phyloP scores from a whole-genome alignment of 192 early-diverging fungal genomes.

The Oehlia diaphana region DNA sequence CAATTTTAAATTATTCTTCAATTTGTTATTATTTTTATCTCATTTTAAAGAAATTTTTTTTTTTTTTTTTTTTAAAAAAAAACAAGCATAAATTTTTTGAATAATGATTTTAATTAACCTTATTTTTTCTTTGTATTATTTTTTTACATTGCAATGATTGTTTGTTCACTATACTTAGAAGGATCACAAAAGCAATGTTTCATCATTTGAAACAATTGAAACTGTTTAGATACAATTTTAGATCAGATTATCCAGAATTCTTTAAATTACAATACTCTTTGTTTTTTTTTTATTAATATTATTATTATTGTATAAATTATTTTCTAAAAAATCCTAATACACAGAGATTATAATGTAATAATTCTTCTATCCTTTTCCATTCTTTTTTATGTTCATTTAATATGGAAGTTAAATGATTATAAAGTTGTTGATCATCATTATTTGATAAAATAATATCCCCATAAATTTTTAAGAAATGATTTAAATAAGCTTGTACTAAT shows the following conservation, averaged over 20 bases:
- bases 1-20: too few species aligned
- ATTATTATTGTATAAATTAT: not conserved
- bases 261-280: not conserved
- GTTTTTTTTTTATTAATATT: not conserved
- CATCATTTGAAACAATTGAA: not conserved
- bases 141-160: not conserved
- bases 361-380: slow-evolving; percentile 62
- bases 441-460: slow-evolving; percentile 73
- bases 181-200: not conserved
- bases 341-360: slow-evolving; percentile 63
- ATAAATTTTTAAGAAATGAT: slow-evolving; percentile 79
- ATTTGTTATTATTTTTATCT: not conserved
- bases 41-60: not conserved
- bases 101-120: too few species aligned
- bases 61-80: not conserved
- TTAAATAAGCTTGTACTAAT: slow-evolving; percentile 76
- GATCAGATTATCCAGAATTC: not conserved
- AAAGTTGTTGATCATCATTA: slow-evolving; percentile 42
- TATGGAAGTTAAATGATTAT: slow-evolving; percentile 36
- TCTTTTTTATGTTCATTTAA: slow-evolving; percentile 43
- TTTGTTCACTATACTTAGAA: not conserved
- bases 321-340: slow-evolving; percentile 62
- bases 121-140: not conserved
- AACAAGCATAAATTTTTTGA: too few species aligned
- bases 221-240: not conserved